Evolutionary conservation across 2,329 filamentous ascomycete species (phyloP).

Genomic region (Diaporthe eres): DNA sequence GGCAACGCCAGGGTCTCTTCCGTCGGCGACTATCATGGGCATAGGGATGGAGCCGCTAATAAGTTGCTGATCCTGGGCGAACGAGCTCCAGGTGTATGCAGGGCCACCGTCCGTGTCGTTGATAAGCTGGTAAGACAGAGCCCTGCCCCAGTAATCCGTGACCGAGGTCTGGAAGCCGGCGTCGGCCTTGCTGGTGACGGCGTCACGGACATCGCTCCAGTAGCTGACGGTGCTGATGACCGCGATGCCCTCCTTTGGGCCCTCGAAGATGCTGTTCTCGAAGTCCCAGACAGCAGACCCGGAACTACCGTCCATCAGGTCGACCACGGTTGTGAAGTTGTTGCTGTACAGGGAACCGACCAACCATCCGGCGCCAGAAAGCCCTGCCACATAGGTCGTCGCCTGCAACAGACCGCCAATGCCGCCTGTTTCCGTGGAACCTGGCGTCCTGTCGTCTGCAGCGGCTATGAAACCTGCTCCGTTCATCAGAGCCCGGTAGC

Average conservation of each 20-base stretch:
- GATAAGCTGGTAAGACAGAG: conserved; percentile 88
- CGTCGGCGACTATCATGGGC: conserved; percentile 65
- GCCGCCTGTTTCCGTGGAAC: conserved; percentile 73
- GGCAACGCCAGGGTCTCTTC: conserved; percentile 59
- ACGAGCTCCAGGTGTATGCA: conserved; percentile 84
- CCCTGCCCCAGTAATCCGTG: conserved; percentile 92
- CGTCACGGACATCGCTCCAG: conserved; percentile 69
- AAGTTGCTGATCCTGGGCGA: conserved; percentile 60
- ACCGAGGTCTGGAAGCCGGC: conserved; percentile 79
- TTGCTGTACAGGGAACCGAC: conserved; percentile 87
- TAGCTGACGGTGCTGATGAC: conserved; percentile 60
- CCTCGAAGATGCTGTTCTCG: conserved; percentile 52
- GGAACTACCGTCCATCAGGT: conserved; percentile 62
- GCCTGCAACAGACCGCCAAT: conserved; percentile 86
- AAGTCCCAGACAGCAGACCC: conserved; percentile 53
- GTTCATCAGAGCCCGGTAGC: conserved; percentile 88
- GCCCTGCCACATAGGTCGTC: conserved; percentile 83
- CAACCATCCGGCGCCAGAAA: conserved; percentile 89
- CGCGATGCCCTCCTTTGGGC: conserved; percentile 48
- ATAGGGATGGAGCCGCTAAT: conserved; percentile 59
- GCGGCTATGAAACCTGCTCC: conserved; percentile 85
- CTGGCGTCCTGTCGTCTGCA: conserved; percentile 80
- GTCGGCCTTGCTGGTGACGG: conserved; percentile 72
- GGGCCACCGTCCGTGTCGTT: conserved; percentile 82
- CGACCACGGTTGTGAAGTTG: conserved; percentile 81